Evolutionary conservation across 179 eudicot species (phyloP).

Genomic region (Silene coronaria): DNA sequence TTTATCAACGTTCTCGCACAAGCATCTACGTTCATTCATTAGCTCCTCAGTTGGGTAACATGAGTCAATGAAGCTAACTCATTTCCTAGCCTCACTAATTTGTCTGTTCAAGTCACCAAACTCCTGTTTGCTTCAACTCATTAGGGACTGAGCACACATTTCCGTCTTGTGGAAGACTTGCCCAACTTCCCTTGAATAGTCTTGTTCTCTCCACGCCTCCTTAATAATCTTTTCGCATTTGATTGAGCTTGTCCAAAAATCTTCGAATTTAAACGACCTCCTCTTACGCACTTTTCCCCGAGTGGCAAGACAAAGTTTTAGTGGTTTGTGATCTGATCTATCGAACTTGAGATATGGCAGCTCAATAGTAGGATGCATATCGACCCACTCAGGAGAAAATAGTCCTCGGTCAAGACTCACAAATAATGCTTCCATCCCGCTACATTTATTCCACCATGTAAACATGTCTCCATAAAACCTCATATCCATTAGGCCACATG

Average conservation of each 20-base stretch:
- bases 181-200: too few relatives aligned
- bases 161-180: too few relatives aligned
- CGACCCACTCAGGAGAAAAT: neutral
- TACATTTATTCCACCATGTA: neutral
- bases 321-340: neutral
- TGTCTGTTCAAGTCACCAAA: neutral
- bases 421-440: neutral
- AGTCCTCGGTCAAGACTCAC: neutral
- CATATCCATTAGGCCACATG: neutral
- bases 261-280: neutral
- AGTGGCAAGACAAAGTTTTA: too few relatives aligned
- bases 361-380: too few relatives aligned
- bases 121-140: neutral
- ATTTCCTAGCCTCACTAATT: neutral
- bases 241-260: neutral
- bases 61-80: neutral
- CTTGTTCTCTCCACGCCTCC: neutral
- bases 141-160: too few relatives aligned
- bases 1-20: neutral
- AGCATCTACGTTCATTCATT: neutral
- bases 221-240: neutral
- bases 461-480: neutral
- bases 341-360: neutral
- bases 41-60: neutral
- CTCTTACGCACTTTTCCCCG: too few relatives aligned